Conservation (phyloP, 257 asterid species). For the Fraxinus pennsylvanica region DNA sequence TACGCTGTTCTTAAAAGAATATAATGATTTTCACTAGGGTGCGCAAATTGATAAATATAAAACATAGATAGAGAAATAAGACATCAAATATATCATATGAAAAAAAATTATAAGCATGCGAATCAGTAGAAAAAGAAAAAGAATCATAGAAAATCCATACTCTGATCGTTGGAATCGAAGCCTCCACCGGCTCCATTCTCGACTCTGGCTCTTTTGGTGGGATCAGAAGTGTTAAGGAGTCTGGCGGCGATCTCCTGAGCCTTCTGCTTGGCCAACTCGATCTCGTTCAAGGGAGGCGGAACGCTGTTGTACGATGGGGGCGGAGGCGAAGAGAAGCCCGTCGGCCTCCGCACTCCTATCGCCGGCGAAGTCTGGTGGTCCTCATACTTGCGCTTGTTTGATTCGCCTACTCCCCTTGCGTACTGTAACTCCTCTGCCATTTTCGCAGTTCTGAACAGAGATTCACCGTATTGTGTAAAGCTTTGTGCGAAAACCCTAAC, state of each 20-base stretch:
- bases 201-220: constrained; percentile 64
- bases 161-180: constrained; percentile 44
- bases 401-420: constrained; percentile 43
- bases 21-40: no score
- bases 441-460: not conserved
- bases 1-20: no score
- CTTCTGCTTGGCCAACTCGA: constrained; percentile 86
- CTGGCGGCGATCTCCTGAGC: constrained; percentile 93
- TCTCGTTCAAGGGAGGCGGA: constrained; percentile 77
- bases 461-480: not conserved
- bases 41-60: no score
- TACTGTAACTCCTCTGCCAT: constrained; percentile 71
- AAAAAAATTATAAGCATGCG: not conserved
- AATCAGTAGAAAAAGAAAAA: not conserved
- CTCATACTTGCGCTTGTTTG: constrained; percentile 78
- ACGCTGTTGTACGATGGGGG: constrained; percentile 65
- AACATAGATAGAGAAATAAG: not conserved
- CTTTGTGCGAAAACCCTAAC: not conserved
- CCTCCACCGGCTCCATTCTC: constrained; percentile 65
- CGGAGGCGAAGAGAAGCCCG: constrained; percentile 79
- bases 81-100: not conserved
- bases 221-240: constrained; percentile 63
- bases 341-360: constrained; percentile 56
- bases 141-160: constrained; percentile 28
- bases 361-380: constrained; percentile 57